Evolutionary conservation across 805 yeast genomes (phyloP).

Genomic region (Teunomyces funiuensis): DNA sequence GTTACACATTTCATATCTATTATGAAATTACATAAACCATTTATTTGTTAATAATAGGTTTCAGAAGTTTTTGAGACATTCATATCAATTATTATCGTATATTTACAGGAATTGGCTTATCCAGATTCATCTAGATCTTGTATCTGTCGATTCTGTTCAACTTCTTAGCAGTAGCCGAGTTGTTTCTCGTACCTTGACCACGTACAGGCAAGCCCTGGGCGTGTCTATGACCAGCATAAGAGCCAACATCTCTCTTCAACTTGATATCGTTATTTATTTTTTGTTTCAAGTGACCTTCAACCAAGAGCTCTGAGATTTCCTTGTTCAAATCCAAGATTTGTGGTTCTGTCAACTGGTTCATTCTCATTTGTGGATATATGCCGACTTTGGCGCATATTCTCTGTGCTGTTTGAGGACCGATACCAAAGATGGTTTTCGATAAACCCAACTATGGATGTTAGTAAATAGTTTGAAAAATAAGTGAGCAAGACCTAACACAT

Average conservation of each 20-base stretch:
- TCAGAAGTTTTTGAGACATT: too few relatives aligned
- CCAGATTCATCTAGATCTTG: slow-evolving; percentile 12
- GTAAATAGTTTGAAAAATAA: slow-evolving; percentile 8
- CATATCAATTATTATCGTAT: background rate
- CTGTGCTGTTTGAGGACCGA: slow-evolving; percentile 74
- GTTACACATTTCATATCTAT: background rate
- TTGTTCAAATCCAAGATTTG: slow-evolving; percentile 84
- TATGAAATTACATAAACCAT: background rate
- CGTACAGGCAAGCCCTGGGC: slow-evolving; percentile 62
- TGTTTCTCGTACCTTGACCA: slow-evolving; percentile 91
- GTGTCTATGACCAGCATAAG: slow-evolving; percentile 88
- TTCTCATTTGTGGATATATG: slow-evolving; percentile 88
- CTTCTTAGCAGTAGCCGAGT: slow-evolving; percentile 86
- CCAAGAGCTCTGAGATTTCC: slow-evolving; percentile 77
- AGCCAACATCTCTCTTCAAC: slow-evolving; percentile 76
- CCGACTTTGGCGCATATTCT: slow-evolving; percentile 84
- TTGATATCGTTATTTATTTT: slow-evolving; percentile 75
- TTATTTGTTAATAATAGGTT: too few relatives aligned
- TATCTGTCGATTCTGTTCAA: slow-evolving; percentile 74
- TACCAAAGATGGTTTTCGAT: slow-evolving; percentile 79
- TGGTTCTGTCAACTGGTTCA: slow-evolving; percentile 88
- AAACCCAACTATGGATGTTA: slow-evolving; percentile 52
- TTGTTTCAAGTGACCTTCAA: slow-evolving; percentile 78
- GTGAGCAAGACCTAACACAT: slow-evolving; percentile 13
- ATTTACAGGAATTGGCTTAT: slow-evolving; percentile 1